phyloP scores from a whole-genome alignment of 192 early-diverging fungal genomes.

The Gryganskiella cystojenkinii region DNA sequence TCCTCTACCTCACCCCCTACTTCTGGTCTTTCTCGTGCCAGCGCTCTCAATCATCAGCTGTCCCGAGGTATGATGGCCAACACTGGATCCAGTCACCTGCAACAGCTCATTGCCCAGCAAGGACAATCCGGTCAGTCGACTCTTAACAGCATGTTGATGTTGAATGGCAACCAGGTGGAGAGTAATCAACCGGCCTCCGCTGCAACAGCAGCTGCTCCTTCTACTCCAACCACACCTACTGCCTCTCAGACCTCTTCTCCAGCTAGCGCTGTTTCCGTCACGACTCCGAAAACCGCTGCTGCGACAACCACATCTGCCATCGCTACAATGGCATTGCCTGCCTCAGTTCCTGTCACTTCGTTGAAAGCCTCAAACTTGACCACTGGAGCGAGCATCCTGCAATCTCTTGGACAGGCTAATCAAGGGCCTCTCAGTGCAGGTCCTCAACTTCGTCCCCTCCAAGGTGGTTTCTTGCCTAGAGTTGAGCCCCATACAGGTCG shows the following conservation, averaged over 20 bases:
- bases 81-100: constrained; percentile 19
- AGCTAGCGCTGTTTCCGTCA: not conserved
- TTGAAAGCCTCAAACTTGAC: constrained; percentile 21
- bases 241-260: not conserved
- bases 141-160: constrained; percentile 36
- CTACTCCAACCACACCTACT: not conserved
- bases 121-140: constrained; percentile 21
- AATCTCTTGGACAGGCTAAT: constrained; percentile 31
- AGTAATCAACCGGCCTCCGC: constrained; percentile 13
- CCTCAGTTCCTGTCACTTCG: constrained; percentile 13
- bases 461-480: constrained; percentile 45
- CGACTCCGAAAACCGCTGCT: not conserved
- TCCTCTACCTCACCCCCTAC: constrained; percentile 45
- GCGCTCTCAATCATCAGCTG: constrained; percentile 36
- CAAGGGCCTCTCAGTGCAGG: constrained; percentile 26
- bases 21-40: constrained; percentile 20
- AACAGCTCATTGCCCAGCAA: constrained; percentile 23
- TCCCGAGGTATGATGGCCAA: constrained; percentile 39
- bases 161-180: constrained; percentile 49
- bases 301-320: not conserved
- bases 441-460: constrained; percentile 40
- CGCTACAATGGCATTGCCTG: not conserved
- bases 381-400: constrained; percentile 18
- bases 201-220: not conserved
- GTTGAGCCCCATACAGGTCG: constrained; percentile 46